Conservation (phyloP, 768 basidiomycete genomes). For the Crucibulum laeve region DNA sequence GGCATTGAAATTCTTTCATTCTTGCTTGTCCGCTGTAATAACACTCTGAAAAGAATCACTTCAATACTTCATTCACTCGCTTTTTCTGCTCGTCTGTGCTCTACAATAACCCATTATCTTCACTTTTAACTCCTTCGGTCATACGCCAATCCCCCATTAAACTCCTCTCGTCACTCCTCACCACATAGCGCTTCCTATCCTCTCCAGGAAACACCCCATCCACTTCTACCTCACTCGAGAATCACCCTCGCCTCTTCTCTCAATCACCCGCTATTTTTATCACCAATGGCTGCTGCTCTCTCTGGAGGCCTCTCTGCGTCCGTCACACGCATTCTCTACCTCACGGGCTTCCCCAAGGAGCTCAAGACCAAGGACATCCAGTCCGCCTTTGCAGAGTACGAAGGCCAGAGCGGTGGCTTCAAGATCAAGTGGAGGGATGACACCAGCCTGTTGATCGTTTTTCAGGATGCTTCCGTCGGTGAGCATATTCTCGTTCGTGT, state of each 20-base stretch:
- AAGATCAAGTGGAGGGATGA: conserved; percentile 99
- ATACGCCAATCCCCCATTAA: background rate
- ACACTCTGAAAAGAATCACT: background rate
- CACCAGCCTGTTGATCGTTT: conserved; percentile 92
- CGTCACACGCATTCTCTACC: conserved; percentile 90
- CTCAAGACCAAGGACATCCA: conserved; percentile 98
- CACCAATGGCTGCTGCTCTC: conserved; percentile 64
- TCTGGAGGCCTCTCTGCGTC: conserved; percentile 88
- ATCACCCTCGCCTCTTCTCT: conserved; percentile 13
- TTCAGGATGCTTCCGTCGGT: conserved; percentile 88
- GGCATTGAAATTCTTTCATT: background rate
- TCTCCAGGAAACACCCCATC: conserved; percentile 1
- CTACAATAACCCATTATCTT: background rate
- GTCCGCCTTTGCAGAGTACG: conserved; percentile 85
- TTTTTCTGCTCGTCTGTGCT: conserved; percentile 7
- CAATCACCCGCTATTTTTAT: conserved; percentile 19
- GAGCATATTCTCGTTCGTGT: conserved; percentile 29
- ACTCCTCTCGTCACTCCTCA: background rate
- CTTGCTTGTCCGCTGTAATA: background rate
- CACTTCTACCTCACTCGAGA: conserved; percentile 4
- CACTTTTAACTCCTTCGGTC: conserved; percentile 1
- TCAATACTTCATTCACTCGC: conserved; percentile 14
- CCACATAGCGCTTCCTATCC: conserved; percentile 5
- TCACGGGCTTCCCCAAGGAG: conserved; percentile 92
- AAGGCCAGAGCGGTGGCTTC: conserved; percentile 83